phyloP scores from a whole-genome alignment of 768 basidiomycete species.

The Amanita pallidorosea region DNA sequence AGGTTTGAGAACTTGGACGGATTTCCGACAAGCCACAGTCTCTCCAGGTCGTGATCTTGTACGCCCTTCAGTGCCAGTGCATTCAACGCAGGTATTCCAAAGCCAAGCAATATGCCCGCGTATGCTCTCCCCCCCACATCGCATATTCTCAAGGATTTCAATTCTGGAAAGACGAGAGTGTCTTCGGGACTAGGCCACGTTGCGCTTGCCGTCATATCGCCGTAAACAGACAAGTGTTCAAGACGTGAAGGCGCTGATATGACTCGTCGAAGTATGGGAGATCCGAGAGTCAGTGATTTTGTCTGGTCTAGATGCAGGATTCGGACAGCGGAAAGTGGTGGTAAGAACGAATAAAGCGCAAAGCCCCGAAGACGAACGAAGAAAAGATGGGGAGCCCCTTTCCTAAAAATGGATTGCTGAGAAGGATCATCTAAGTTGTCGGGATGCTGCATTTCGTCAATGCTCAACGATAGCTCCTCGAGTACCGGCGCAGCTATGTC shows the following conservation, averaged over 20 bases:
- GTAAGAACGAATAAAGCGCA: constrained; percentile 28
- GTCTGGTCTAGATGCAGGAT: constrained; percentile 38
- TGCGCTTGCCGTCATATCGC: constrained; percentile 23
- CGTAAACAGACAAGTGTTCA: constrained; percentile 31
- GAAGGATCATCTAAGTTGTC: constrained; percentile 7
- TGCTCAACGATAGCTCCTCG: constrained; percentile 26
- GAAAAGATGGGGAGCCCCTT: constrained; percentile 16
- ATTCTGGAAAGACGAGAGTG: constrained; percentile 20
- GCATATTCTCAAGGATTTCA: constrained; percentile 31
- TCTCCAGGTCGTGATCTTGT: constrained; percentile 30
- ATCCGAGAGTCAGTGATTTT: constrained; percentile 21
- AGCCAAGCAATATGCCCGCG: constrained; percentile 24
- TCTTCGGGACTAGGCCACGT: constrained; percentile 16
- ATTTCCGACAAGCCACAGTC: constrained; percentile 17
- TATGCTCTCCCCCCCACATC: constrained; percentile 26
- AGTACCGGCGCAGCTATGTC: constrained; percentile 20
- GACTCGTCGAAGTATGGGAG: constrained; percentile 22
- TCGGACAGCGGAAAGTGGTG: constrained; percentile 21
- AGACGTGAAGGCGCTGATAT: constrained; percentile 23
- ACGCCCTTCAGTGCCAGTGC: constrained; percentile 32
- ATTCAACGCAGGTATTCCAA: constrained; percentile 27
- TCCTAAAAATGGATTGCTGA: background rate
- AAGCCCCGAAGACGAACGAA: constrained; percentile 34
- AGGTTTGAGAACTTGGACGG: constrained; percentile 22
- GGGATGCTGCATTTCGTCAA: constrained; percentile 19